Evolutionary conservation across 805 yeast species (phyloP).

Genomic region (Yarrowia bubula): DNA sequence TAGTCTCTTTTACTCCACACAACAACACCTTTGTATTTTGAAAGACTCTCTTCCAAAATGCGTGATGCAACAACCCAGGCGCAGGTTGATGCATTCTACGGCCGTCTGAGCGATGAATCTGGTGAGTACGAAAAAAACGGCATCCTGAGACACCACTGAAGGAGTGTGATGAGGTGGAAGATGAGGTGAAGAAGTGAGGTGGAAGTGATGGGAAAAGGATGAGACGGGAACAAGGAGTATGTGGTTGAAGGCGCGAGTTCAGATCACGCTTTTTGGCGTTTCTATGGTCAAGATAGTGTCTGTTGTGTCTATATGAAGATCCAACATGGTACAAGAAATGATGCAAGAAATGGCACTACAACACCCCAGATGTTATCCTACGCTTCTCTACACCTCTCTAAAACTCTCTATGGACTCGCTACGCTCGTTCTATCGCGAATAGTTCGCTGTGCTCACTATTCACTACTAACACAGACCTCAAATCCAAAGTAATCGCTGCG

Average conservation of each 20-base stretch:
- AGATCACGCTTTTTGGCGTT: too few species aligned
- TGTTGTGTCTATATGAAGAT: too few species aligned
- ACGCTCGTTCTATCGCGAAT: too few species aligned
- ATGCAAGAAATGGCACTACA: too few species aligned
- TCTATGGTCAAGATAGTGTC: too few species aligned
- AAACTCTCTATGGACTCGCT: too few species aligned
- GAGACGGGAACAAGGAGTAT: background rate
- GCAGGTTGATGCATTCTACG: conserved; percentile 21
- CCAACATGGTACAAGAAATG: too few species aligned
- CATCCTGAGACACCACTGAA: background rate
- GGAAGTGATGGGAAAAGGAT: background rate
- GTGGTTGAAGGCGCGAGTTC: too few species aligned
- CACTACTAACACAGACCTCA: conserved; percentile 45
- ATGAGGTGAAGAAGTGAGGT: background rate
- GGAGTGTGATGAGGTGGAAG: background rate
- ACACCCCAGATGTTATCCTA: too few species aligned
- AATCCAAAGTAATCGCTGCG: conserved; percentile 62
- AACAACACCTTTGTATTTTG: background rate
- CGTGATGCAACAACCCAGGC: conserved; percentile 21
- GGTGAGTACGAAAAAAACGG: background rate
- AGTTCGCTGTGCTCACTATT: background rate
- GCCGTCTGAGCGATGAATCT: conserved; percentile 23
- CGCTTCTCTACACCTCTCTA: too few species aligned
- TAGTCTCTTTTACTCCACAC: background rate
- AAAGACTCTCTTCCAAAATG: background rate